phyloP scores from a whole-genome alignment of 2,329 filamentous ascomycete genomes.

The Cercospora sp. region DNA sequence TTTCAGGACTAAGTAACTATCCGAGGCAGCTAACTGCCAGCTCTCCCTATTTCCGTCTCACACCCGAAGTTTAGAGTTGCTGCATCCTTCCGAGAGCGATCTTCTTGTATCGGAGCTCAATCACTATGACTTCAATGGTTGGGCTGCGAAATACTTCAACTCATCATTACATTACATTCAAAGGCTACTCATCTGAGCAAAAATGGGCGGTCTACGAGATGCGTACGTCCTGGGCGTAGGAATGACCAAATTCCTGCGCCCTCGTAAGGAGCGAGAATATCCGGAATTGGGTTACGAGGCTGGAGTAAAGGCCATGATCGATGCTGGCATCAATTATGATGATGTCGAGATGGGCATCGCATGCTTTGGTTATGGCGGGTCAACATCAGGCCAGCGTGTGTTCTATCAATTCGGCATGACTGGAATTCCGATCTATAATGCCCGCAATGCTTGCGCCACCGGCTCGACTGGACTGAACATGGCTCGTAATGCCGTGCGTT shows the following conservation, averaged over 20 bases:
- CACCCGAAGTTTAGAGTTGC: not conserved
- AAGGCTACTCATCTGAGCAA: not conserved
- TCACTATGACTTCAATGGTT: not conserved
- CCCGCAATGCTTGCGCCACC: slow-evolving; percentile 98
- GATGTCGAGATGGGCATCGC: slow-evolving; percentile 91
- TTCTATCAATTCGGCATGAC: slow-evolving; percentile 99
- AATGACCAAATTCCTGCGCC: slow-evolving; percentile 99
- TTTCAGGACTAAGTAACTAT: not conserved
- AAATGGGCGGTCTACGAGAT: not conserved
- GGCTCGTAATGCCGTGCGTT: slow-evolving; percentile 75
- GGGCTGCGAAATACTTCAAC: not conserved
- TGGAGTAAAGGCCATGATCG: slow-evolving; percentile 78
- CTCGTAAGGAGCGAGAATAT: slow-evolving; percentile 38
- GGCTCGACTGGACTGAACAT: slow-evolving; percentile 85
- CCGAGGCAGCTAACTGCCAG: not conserved
- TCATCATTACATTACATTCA: not conserved
- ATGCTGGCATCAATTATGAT: slow-evolving; percentile 90
- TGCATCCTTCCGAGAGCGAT: not conserved
- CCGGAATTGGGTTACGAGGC: slow-evolving; percentile 85
- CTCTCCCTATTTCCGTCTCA: not conserved
- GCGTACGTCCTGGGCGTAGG: slow-evolving; percentile 90
- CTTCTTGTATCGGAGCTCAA: not conserved
- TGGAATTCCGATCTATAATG: slow-evolving; percentile 91
- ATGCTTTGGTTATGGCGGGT: slow-evolving; percentile 97
- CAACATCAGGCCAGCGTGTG: slow-evolving; percentile 89